Conservation (phyloP, 345 rosid genomes). For the Salix brachista region DNA sequence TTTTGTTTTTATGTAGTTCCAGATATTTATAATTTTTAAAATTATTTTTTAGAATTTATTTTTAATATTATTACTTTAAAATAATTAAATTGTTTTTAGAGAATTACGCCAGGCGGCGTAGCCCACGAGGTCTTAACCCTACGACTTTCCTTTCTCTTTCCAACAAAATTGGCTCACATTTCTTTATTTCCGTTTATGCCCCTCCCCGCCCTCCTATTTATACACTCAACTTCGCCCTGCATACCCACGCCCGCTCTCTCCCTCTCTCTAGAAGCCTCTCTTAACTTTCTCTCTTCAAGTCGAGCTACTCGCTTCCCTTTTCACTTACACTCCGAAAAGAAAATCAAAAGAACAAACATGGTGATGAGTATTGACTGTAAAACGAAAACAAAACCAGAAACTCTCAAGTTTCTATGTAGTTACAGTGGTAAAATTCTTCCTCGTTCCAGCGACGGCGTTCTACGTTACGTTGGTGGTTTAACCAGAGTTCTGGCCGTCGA, state of each 20-base stretch:
- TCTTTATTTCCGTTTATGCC: constrained; percentile 12
- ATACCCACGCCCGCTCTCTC: neutral
- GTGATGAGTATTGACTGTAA: constrained; percentile 13
- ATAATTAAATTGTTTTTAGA: no score
- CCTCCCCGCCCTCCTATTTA: constrained; percentile 11
- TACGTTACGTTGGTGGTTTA: constrained; percentile 79
- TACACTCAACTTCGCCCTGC: neutral
- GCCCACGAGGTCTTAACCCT: neutral
- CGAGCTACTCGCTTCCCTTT: neutral
- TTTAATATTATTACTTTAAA: no score
- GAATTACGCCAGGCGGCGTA: no score
- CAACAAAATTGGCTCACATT: neutral
- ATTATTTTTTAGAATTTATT: no score
- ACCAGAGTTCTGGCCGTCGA: constrained; percentile 77
- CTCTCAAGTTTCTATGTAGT: constrained; percentile 76
- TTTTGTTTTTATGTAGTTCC: no score
- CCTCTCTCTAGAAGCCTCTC: neutral
- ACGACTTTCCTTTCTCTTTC: neutral
- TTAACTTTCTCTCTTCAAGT: no score
- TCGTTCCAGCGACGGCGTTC: constrained; percentile 65
- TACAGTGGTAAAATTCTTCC: constrained; percentile 72
- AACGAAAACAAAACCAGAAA: neutral
- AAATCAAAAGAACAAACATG: constrained; percentile 9
- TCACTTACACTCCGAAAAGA: neutral
- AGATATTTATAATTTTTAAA: no score